Evolutionary conservation across 371 early-diverging fungal species (phyloP).

Genomic region (Mucor lusitanicus): DNA sequence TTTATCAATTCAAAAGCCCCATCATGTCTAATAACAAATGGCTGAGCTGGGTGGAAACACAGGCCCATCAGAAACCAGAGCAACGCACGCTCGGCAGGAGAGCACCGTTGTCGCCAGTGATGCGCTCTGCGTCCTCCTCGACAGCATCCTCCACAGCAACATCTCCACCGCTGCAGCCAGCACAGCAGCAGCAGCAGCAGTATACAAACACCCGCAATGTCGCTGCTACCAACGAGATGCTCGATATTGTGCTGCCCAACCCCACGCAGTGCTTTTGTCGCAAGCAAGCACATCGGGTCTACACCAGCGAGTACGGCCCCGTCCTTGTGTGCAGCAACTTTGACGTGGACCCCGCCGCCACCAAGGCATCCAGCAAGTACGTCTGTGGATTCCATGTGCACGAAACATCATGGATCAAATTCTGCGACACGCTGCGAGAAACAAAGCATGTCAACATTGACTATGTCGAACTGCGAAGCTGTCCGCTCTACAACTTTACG

Average conservation of each 20-base stretch:
- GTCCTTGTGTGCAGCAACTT: constrained; percentile 18
- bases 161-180: not conserved
- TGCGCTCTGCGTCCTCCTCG: not conserved
- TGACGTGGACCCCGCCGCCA: not conserved
- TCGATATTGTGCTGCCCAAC: constrained; percentile 10
- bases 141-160: not conserved
- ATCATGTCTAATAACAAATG: constrained; percentile 1
- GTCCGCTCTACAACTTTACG: constrained; percentile 49
- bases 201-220: not conserved
- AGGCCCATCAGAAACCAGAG: not conserved
- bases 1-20: not conserved
- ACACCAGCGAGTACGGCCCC: constrained; percentile 22
- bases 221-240: constrained; percentile 8
- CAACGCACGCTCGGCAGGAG: not conserved
- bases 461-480: constrained; percentile 37
- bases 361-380: not conserved
- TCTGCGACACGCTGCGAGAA: constrained; percentile 13
- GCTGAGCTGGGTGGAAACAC: constrained; percentile 2
- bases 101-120: not conserved
- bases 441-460: constrained; percentile 15
- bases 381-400: constrained; percentile 57
- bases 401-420: constrained; percentile 32
- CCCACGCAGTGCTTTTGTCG: constrained; percentile 42
- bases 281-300: constrained; percentile 26
- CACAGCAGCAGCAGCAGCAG: not conserved